phyloP scores from a whole-genome alignment of 83 land plant genomes.

The Diphasiastrum complanatum region DNA sequence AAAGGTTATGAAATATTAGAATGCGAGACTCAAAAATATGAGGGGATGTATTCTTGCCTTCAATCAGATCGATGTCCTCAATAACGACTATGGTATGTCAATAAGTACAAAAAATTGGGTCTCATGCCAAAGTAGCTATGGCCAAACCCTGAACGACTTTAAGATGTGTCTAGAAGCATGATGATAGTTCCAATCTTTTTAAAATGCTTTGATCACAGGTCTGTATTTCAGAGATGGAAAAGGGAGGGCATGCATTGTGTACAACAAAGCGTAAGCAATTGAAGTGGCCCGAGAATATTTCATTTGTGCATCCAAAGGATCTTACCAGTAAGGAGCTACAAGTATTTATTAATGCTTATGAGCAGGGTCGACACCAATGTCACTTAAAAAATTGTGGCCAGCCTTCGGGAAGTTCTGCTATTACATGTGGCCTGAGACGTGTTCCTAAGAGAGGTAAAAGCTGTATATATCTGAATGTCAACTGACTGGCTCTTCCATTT shows the following conservation, averaged over 20 bases:
- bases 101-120: neutral
- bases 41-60: too few relatives aligned
- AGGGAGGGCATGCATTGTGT: slow-evolving; percentile 15
- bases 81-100: too few relatives aligned
- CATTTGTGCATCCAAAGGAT: slow-evolving; percentile 16
- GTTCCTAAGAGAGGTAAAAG: too few relatives aligned
- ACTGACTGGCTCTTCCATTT: too few relatives aligned
- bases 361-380: slow-evolving; percentile 8
- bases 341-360: slow-evolving; percentile 14
- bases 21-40: too few relatives aligned
- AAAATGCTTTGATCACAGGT: neutral
- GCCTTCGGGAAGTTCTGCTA: too few relatives aligned
- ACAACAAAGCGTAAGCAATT: slow-evolving; percentile 7
- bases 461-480: too few relatives aligned
- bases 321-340: slow-evolving; percentile 13
- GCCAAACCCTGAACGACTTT: neutral
- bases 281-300: slow-evolving; percentile 13
- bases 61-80: too few relatives aligned
- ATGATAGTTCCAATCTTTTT: neutral
- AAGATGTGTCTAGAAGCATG: neutral
- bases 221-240: slow-evolving; percentile 19
- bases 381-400: too few relatives aligned
- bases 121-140: neutral
- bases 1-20: too few relatives aligned
- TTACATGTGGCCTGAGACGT: too few relatives aligned